Evolutionary conservation across 2,329 filamentous ascomycete genomes (phyloP), one percentile per base, ranked within the genome.

Genomic region (Diaporthe longicolla): DNA sequence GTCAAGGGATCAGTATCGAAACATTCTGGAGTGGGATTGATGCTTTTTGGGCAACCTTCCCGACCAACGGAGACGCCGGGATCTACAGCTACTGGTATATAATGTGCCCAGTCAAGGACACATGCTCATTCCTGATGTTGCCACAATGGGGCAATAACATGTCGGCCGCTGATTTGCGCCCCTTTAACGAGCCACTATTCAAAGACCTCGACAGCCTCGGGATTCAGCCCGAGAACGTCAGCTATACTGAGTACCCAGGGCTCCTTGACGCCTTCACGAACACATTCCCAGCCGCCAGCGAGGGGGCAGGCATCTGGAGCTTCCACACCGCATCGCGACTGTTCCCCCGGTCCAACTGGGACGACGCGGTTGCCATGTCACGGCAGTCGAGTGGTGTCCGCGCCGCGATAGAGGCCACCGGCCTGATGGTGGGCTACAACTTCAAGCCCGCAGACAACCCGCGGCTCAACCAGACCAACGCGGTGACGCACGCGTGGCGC

Each of bases 401-500:
- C 7, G 26, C 73, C 76, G 80, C 79, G 1, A 70, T 81, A 19
- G 75, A 77, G n/a, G 77, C 78, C 4, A 81, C 79, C 4, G 77
- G 78, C 50, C 61, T 78, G 26, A 70, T 82, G 10, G 76, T 82
- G 43, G 80, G 79, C 29, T 83, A 81, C 76, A 82, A 82, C 77
- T 77, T 83, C n/a, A 65, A 45, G 52, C 61, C 61, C 8, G 61
- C 50, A 15, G 71, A 73, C 55, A 80, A 79, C 2, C 74, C 80
- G 1, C 57, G 81, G 1, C 77, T 74, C 70, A 76, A 73, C 81
- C 76, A 79, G 78, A 81, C 82, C 63, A 87, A 84, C 19, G 83
- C 85, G 9, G 82, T 88, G 54, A 87, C 87, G 76, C 84, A 87
- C 4, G 87, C 87, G 1, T 89, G 87, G 87, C 82, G 88, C 52